Conservation (phyloP, 345 rosid species). For the Hibiscus tridactylites region DNA sequence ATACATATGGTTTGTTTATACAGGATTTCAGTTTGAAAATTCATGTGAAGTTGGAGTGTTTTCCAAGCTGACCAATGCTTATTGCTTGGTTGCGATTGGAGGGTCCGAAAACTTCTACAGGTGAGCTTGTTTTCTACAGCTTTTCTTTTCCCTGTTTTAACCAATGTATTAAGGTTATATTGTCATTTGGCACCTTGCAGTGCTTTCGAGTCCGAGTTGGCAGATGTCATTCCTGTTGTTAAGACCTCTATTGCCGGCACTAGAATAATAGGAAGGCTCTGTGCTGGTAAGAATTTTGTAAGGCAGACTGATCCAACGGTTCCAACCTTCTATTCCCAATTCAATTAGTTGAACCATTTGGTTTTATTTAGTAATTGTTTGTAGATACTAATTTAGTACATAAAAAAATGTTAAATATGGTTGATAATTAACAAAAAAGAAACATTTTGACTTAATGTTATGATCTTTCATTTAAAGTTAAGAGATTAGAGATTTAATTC, state of each 20-base stretch:
- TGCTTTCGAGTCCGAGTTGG: constrained; percentile 55
- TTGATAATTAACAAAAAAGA: no score
- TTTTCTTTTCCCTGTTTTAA: neutral
- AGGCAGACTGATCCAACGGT: no score
- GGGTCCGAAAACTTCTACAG: constrained; percentile 79
- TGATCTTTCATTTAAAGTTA: no score
- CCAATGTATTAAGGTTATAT: neutral
- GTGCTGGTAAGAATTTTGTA: constrained; percentile 47
- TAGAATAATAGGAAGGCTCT: constrained; percentile 74
- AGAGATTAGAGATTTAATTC: no score
- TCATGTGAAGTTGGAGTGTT: constrained; percentile 36
- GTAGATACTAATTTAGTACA: neutral
- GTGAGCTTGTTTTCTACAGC: constrained; percentile 15
- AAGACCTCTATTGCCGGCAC: constrained; percentile 82
- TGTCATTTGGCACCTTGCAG: constrained; percentile 21
- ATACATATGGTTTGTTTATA: neutral
- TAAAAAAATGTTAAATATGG: no score
- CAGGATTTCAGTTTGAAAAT: constrained; percentile 9
- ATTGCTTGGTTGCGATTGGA: constrained; percentile 33
- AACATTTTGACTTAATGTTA: no score
- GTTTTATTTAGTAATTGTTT: no score
- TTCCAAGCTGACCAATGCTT: constrained; percentile 34
- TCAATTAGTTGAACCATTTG: neutral
- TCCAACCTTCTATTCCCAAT: neutral
- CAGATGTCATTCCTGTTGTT: constrained; percentile 74